A percentile compares a stretch with the other conserved stretches of the same genome.
Evolutionary conservation across 805 yeast species (phyloP).

Genomic region (Kockiozyma suomiensis): DNA sequence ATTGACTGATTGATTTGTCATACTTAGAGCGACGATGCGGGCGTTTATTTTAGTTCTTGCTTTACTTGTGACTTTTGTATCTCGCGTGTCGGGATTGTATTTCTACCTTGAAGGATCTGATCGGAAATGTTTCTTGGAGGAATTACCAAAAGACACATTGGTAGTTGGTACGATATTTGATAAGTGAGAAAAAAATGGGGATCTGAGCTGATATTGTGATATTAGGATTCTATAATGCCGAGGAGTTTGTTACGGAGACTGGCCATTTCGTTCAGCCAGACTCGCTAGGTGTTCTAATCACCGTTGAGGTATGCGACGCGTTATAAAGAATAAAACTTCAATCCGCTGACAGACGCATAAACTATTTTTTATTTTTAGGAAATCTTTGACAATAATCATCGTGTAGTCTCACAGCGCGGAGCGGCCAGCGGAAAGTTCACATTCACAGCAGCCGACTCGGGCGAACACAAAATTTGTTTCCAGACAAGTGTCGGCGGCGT

Average conservation of each 20-base stretch:
- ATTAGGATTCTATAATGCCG: constrained; percentile 60
- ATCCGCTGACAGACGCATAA: too few relatives aligned
- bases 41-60: neutral
- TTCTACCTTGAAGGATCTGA: constrained; percentile 78
- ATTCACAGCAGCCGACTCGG: constrained; percentile 79
- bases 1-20: neutral
- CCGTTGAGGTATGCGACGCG: constrained; percentile 57
- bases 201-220: too few relatives aligned
- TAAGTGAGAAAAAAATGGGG: too few relatives aligned
- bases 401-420: constrained; percentile 70
- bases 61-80: constrained; percentile 23
- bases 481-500: constrained; percentile 49
- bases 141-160: constrained; percentile 72
- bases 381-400: constrained; percentile 79
- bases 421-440: constrained; percentile 67
- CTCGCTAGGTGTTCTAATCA: constrained; percentile 59
- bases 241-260: constrained; percentile 56
- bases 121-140: constrained; percentile 81
- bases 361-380: too few relatives aligned
- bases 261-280: constrained; percentile 58
- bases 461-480: constrained; percentile 84
- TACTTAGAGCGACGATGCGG: neutral
- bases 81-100: constrained; percentile 58
- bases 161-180: constrained; percentile 60
- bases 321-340: too few relatives aligned